Percentiles rank a stretch among this genome's conserved stretches.
Evolutionary conservation across 169 alveolate genomes (phyloP).

Genomic region (Eimeria praecox): DNA sequence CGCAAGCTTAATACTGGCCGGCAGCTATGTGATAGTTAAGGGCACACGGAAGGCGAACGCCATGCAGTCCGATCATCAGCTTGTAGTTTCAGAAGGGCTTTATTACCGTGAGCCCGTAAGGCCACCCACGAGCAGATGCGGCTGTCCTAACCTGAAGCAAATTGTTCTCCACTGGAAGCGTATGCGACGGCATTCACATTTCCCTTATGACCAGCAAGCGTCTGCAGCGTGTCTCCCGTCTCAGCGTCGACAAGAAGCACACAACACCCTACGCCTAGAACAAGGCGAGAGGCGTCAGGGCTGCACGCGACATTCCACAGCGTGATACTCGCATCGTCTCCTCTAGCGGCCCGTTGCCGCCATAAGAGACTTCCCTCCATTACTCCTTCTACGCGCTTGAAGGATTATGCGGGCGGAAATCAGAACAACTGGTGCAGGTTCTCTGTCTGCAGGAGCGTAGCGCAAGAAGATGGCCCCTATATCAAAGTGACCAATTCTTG

Average conservation of each 20-base stretch:
- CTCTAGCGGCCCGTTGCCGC: constrained; percentile 78
- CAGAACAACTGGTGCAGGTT: background rate
- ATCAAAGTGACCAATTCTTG: background rate
- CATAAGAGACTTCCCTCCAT: constrained; percentile 71
- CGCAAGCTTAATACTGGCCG: background rate
- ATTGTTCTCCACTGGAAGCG: constrained; percentile 91
- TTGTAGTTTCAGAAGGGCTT: background rate
- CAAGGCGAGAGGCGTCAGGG: constrained; percentile 85
- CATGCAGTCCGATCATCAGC: background rate
- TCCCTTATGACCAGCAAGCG: constrained; percentile 87
- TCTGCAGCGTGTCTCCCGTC: constrained; percentile 83
- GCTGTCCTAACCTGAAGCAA: constrained; percentile 92
- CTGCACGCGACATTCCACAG: constrained; percentile 85
- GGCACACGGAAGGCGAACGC: background rate
- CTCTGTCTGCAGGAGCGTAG: background rate
- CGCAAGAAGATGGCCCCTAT: background rate
- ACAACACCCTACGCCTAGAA: constrained; percentile 85
- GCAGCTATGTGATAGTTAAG: background rate
- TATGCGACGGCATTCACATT: constrained; percentile 91
- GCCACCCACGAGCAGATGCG: background rate
- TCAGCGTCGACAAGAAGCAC: constrained; percentile 84
- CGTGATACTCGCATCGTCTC: constrained; percentile 81
- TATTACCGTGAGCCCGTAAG: background rate
- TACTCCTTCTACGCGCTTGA: background rate
- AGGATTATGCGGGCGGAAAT: background rate